Evolutionary conservation across 768 basidiomycete genomes (phyloP), one percentile per base, ranked within the genome.

Genomic region (Podaxis pistillaris): DNA sequence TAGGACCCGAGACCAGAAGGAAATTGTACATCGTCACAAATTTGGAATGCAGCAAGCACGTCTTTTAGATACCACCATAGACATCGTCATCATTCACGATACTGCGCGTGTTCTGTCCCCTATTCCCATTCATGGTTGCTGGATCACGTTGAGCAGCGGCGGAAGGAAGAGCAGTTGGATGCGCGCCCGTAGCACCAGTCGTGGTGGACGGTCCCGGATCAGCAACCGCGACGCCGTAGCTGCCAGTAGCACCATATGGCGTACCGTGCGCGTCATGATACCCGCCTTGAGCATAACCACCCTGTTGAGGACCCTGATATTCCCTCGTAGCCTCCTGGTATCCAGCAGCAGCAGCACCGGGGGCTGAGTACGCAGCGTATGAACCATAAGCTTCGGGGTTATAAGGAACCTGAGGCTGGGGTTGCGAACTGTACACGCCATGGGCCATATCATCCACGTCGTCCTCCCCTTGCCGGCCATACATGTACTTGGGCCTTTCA

Each of bases 381-480:
- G 76, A 76, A 2, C 77, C 78, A 66, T 81, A 82, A 0, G 76
- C 78, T 58, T 82, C 79, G 17, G 76, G 69, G 58, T 81, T 77
- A 66, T 79, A 81, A 15, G 73, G 63, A 3, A 63, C 66, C 65
- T 80, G 78, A 6, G 64, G 63, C 56, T 76, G 75, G 5, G 81
- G 79, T 56, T 82, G 71, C 2, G 78, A 72, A 66, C 77, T 78
- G 67, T 79, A 82, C 7, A 74, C 72, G 30, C 78, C 78, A 59
- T 73, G 69, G 13, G 71, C 73, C 30, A 64, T 67, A 8, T 71
- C 69, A 37, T 78, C 76, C 9, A 69, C 70, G 26, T 79, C 77
- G 8, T 71, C 72, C n/a, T 38, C 58, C 24, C 28, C 22, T n/a
- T 58, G 44, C 55, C 77, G 77, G 19, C 78, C 78, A 60, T 74